These are phyloP conservation scores for Aspergillus hortae DNA, from an alignment of 2,329 filamentous ascomycete species.

Conservation along the genomic window DNA sequence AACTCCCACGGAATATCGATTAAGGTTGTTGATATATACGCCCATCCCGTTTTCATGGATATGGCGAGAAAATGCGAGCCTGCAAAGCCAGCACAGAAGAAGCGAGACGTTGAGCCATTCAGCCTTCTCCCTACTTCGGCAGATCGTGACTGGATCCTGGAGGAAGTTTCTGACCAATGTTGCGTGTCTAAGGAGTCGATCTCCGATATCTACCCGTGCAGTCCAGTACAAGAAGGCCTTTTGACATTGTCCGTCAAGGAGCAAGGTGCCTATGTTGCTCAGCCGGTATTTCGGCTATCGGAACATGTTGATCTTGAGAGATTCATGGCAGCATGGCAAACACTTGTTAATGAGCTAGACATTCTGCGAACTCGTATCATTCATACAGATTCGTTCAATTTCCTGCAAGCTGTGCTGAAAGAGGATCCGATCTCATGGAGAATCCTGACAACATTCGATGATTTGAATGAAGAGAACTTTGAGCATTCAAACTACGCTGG, in stretches of 20 bases:
- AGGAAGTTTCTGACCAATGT: constrained; percentile 30
- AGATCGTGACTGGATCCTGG: constrained; percentile 18
- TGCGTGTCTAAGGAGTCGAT: constrained; percentile 26
- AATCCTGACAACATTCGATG: constrained; percentile 23
- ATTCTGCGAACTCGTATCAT: constrained; percentile 50
- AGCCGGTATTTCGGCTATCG: constrained; percentile 42
- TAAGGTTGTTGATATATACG: constrained; percentile 44
- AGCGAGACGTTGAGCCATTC: constrained; percentile 22
- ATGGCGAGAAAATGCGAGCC: constrained; percentile 36
- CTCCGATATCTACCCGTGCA: constrained; percentile 43
- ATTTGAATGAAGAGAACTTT: constrained; percentile 21
- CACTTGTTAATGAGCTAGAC: constrained; percentile 41
- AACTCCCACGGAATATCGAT: constrained; percentile 38
- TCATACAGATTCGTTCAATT: constrained; percentile 33
- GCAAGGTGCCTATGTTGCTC: constrained; percentile 47
- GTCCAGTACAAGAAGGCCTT: constrained; percentile 44
- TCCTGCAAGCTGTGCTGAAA: constrained; percentile 41
- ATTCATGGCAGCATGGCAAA: constrained; percentile 48
- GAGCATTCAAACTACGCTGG: constrained; percentile 34
- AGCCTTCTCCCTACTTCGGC: constrained; percentile 23
- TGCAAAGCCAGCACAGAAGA: neutral
- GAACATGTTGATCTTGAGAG: constrained; percentile 35
- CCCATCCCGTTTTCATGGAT: constrained; percentile 40
- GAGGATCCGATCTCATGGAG: constrained; percentile 34
- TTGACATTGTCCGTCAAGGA: constrained; percentile 48